Evolutionary conservation across 2,329 filamentous ascomycete genomes (phyloP), one percentile per base, ranked within the genome.

Genomic region (Teratosphaeriaceae sp.): DNA sequence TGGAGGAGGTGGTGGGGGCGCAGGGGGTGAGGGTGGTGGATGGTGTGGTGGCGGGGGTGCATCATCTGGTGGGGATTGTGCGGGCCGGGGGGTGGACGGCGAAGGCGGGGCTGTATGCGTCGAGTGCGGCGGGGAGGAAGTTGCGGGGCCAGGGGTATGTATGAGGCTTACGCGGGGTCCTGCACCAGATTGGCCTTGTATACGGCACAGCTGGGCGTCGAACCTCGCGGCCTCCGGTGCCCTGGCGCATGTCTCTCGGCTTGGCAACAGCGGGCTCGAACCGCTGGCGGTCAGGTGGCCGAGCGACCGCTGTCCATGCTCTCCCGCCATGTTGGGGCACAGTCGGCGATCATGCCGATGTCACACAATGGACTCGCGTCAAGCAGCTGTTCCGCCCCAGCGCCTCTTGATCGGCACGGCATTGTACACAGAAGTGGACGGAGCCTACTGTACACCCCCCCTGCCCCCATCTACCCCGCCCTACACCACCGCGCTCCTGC

Each of bases 21-120:
- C 62, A 65, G 1, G 19, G n/a, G n/a, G 66, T 71, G 23, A 71
- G 72, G 54, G 70, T 76, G 6, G 62, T 76, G 20, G 73, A 76
- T 59, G 71, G 72, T 0, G 73, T 76, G 1, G 65, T 68, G 20
- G 65, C 69, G 7, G 70, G 70, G 0, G 64, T 73, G 15, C 70
- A 73, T 24, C 63, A 72, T 45, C 51, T 74, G 15, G 61, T 65
- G 3, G 69, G 65, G 1, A 49, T 73, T 20, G 69, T 70, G n/a
- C 61, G 67, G 40, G 65, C 72, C 61, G 64, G 68, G 19, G 55
- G 69, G 51, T 56, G 60, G 50, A 74, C 70, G 26, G 67, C 69
- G 11, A 73, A 72, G 54, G 58, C 55, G 6, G 70, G 69, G 1
- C 45, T 66, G 24, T 73, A 66, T 53, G 62, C 62, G 21, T 69